These are phyloP conservation scores for Anacardium occidentale DNA, from an alignment of 345 rosid species.

Conservation along the genomic window DNA sequence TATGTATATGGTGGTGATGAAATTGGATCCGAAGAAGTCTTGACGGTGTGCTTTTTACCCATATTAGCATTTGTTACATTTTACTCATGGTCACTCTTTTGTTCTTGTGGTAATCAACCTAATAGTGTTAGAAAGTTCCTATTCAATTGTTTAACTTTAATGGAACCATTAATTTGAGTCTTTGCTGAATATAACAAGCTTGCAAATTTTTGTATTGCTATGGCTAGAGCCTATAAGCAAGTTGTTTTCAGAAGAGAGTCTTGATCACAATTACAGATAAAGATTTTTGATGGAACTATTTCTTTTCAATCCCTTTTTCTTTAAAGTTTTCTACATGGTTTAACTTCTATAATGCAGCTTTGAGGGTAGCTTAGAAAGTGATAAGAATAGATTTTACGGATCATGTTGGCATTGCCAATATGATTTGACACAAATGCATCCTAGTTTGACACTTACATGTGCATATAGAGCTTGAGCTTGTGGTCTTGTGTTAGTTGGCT, in stretches of 20 bases:
- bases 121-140: background rate
- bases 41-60: slow-evolving; percentile 50
- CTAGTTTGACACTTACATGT: background rate
- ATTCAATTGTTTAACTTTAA: background rate
- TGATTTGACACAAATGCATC: background rate
- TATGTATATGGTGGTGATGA: slow-evolving; percentile 85
- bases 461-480: background rate
- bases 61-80: slow-evolving; percentile 13
- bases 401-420: background rate
- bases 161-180: background rate
- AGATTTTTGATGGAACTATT: no score
- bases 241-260: background rate
- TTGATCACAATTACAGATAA: background rate
- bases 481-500: background rate
- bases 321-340: no score
- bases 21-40: slow-evolving; percentile 81
- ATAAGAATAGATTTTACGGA: background rate
- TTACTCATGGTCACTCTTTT: background rate
- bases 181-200: background rate
- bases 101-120: slow-evolving; percentile 1
- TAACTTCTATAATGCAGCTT: background rate
- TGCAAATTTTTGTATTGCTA: background rate
- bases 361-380: background rate
- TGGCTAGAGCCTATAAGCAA: background rate
- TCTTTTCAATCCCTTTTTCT: no score